Conservation (phyloP, 2,329 filamentous ascomycete species). For the Mycosphaerella arachidis region DNA sequence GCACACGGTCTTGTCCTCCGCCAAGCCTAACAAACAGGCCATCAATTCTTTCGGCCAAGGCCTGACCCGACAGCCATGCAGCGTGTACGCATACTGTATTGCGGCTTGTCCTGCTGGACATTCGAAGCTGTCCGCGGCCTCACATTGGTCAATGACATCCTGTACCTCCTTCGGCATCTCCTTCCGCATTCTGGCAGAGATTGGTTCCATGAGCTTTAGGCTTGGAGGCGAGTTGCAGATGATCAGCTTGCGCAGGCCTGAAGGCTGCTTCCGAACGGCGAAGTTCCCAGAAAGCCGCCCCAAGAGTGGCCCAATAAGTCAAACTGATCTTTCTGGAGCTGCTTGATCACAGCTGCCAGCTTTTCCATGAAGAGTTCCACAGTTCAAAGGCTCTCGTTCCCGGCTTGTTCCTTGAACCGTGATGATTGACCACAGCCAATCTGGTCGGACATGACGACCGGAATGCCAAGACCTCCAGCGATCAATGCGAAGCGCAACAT, state of each 20-base stretch:
- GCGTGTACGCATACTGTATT: neutral
- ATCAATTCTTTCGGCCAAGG: neutral
- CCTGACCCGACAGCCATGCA: neutral
- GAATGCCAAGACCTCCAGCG: constrained; percentile 25
- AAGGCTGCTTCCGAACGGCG: constrained; percentile 30
- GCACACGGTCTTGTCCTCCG: neutral
- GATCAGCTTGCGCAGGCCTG: constrained; percentile 34
- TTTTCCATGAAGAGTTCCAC: constrained; percentile 42
- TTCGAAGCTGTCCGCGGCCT: neutral
- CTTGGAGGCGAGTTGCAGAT: neutral
- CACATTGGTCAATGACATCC: neutral
- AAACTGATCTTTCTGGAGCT: constrained; percentile 34
- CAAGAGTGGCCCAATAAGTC: constrained; percentile 45
- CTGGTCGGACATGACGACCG: constrained; percentile 50
- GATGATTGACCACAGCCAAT: constrained; percentile 46
- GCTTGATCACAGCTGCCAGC: constrained; percentile 42
- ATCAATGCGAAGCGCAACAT: neutral
- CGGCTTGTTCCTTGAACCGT: constrained; percentile 40
- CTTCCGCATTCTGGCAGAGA: neutral
- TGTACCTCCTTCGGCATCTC: neutral
- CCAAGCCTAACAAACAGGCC: neutral
- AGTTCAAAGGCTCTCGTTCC: constrained; percentile 44
- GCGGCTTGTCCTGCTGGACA: neutral
- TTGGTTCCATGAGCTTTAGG: neutral
- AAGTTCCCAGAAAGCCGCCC: constrained; percentile 45